Percentiles rank a stretch among this genome's conserved stretches.
These are phyloP conservation scores for Meredithiella fracta DNA, from an alignment of 2,329 filamentous ascomycete genomes.

Conservation along the genomic window DNA sequence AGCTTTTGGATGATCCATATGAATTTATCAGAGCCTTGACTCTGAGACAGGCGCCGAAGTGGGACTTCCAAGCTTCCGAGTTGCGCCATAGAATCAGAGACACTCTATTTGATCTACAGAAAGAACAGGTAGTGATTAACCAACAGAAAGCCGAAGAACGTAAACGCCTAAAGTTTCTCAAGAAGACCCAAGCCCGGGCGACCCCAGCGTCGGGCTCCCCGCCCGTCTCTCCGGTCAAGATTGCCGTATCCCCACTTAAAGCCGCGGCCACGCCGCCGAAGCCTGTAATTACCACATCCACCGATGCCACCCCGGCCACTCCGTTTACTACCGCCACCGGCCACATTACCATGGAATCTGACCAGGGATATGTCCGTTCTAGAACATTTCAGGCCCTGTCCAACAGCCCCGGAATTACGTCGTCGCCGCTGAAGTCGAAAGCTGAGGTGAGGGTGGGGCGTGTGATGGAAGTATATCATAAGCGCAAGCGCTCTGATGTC, in stretches of 20 bases:
- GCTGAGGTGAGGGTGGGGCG: not conserved
- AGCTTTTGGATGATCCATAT: constrained; percentile 60
- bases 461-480: not conserved
- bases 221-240: not conserved
- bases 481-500: constrained; percentile 1
- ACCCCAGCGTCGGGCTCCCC: not conserved
- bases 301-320: not conserved
- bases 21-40: constrained; percentile 52
- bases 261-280: constrained; percentile 8
- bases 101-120: constrained; percentile 46
- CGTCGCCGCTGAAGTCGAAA: not conserved
- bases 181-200: constrained; percentile 15
- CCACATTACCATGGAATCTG: not conserved
- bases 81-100: constrained; percentile 51
- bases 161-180: constrained; percentile 23
- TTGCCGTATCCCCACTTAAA: not conserved
- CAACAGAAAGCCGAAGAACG: constrained; percentile 21
- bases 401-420: not conserved
- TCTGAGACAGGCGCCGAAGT: constrained; percentile 33
- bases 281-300: constrained; percentile 1
- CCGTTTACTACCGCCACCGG: not conserved
- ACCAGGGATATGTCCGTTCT: not conserved
- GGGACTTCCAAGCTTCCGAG: constrained; percentile 38
- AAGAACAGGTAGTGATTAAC: constrained; percentile 17
- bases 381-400: not conserved